Evolutionary conservation across 2,329 filamentous ascomycete genomes (phyloP).

Genomic region (Exophiala xenobiotica): DNA sequence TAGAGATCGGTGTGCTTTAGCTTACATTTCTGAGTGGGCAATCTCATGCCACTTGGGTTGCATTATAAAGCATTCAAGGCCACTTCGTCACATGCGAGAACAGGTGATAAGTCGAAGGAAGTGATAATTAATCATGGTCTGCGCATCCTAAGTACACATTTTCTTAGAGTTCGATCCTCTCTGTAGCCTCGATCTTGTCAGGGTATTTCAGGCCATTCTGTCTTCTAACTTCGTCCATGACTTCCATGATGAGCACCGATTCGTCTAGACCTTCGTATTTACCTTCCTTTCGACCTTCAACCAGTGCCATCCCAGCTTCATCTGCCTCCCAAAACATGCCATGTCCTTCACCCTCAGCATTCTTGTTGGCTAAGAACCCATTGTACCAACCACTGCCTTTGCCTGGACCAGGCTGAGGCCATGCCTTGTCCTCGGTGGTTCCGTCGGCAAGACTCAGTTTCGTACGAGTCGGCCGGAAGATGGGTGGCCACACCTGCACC

Average conservation of each 20-base stretch:
- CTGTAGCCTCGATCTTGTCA: slow-evolving; percentile 62
- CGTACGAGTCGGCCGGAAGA: slow-evolving; percentile 51
- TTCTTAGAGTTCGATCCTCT: slow-evolving; percentile 28
- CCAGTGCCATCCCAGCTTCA: slow-evolving; percentile 15
- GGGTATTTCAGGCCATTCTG: slow-evolving; percentile 64
- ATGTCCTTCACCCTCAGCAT: slow-evolving; percentile 62
- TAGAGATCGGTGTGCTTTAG: no score
- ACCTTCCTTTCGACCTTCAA: slow-evolving; percentile 71
- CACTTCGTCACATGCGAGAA: no score
- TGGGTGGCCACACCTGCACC: slow-evolving; percentile 33
- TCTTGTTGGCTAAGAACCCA: slow-evolving; percentile 56
- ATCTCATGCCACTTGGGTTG: no score
- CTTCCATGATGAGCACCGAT: slow-evolving; percentile 81
- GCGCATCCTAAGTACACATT: background rate
- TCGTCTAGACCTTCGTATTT: slow-evolving; percentile 75
- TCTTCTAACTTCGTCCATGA: slow-evolving; percentile 67
- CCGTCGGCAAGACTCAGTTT: slow-evolving; percentile 70
- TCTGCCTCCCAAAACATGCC: slow-evolving; percentile 38
- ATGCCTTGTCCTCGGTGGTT: slow-evolving; percentile 35
- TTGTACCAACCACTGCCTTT: slow-evolving; percentile 63
- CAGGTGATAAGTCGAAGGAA: no score
- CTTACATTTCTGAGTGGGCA: no score
- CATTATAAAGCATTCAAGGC: no score
- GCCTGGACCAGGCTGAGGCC: slow-evolving; percentile 34
- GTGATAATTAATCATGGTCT: background rate